Evolutionary conservation across 495 filamentous ascomycete species (phyloP), one percentile per base, ranked within the genome.

Genomic region (Terfezia claveryi): DNA sequence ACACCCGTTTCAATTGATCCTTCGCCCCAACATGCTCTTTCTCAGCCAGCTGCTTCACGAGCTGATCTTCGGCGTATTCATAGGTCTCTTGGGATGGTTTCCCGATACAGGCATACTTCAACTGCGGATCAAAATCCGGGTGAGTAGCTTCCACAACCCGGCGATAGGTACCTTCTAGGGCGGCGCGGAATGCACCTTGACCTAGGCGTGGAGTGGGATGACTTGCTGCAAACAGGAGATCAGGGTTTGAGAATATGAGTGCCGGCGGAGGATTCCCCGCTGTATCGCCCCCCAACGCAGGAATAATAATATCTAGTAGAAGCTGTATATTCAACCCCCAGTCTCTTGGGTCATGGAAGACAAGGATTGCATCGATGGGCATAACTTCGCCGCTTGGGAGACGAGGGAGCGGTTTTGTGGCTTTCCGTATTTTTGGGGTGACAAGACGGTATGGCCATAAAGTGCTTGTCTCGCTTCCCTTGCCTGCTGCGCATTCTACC

Each of bases 271-370:
- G 72, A 71, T 32, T 17, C 16, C 4, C 50, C 12, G 50, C 23
- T 58, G 79, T 81, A 59, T 72, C 73, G 14, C 68, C 70, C 52
- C 70, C 70, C 50, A 63, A 60, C 2, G 63, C 14, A 3, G 87
- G 93, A 41, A 91, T 71, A 3, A 94, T 73, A 8, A 93, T 63
- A 67, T 98, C 91, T 54, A 80, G 59, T 49, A 95, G 78, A 56
- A 98, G 60, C 61, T 88, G 83, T 7, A 77, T 76, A 66, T 93
- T 61, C 2, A 66, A 57, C 8, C 78, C 87, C 88, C 89, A 95
- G 72, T 95, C 89, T 27, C 91, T 77, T 10, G 91, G 85, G 67
- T 93, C 86, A 66, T 89, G 85, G 71, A 81, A 93, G 37, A 94
- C 80, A 64, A 94, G 79, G 51, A 98, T 76, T 16, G 87, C 86